Base-by-base conservation (phyloP, 1,139 yeast species). In the Saccharomycopsis crataegensis region DNA sequence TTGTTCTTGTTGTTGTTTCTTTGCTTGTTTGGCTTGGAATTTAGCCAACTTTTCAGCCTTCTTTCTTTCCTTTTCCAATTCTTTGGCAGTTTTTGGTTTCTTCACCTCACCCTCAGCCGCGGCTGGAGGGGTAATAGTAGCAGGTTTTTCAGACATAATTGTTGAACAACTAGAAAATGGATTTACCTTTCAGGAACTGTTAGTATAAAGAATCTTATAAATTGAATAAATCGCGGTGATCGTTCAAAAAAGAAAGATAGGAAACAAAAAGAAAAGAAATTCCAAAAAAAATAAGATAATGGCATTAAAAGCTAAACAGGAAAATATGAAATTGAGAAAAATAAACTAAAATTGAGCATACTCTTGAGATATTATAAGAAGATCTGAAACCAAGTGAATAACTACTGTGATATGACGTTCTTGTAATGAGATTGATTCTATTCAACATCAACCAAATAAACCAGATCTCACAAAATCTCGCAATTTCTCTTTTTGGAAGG, bases 11-110 rank as follows among this genome's bases (percentile, higher is more conserved):
- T 74, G 69, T 56, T 76, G 75, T 70, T 84, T 83, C 64, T 88
- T 88, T 58, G 91, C 90, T 73, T 91, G 86, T 71, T 93, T 93
- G 53, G 98, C 98, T 63, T 84, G 79, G 70, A 91, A 91, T 69
- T 91, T 93, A 66, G 97, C 96, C 66, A 90, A 74, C 70, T 93
- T 93, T 74, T 93, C 99, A 53, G 97, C 97, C 79, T 91, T 91
- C 76, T 91, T 91, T 66, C 85, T 82, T 73, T 93, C 99, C 68
- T 90, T 91, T 70, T 91, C 97, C 55, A 91, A 71, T 68, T 85
- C 88, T 67, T 85, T 86, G 57, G 85, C 83, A 41, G 88, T 79
- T 70, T 84, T 85, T 47, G 62, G 56, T 33, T 55, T 55, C 40
- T 44, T 34, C 4, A 43, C 44, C 17, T 44, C 49, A 6, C 38